These are phyloP conservation scores for Diaporthe caulivora DNA, from an alignment of 2,329 filamentous ascomycete genomes.

Conservation along the genomic window DNA sequence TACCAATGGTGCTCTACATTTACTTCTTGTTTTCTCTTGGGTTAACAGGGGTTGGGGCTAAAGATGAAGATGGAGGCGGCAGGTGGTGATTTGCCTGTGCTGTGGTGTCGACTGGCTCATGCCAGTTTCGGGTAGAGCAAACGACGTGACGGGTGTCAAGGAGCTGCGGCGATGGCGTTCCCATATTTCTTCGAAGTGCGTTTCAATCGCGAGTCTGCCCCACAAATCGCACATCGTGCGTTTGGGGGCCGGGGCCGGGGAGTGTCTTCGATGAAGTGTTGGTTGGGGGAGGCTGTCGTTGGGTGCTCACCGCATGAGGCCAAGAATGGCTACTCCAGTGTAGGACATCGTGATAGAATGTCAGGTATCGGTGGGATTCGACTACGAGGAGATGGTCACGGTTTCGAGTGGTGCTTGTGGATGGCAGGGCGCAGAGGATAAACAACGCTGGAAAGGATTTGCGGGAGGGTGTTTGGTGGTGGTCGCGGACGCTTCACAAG, in stretches of 20 bases:
- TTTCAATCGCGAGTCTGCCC: neutral
- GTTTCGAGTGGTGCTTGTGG: neutral
- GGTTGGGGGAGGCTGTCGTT: too few relatives aligned
- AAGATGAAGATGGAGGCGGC: neutral
- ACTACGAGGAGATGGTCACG: neutral
- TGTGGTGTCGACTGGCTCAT: neutral
- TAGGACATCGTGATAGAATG: slow-evolving; percentile 5
- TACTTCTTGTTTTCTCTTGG: too few relatives aligned
- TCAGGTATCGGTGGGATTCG: too few relatives aligned
- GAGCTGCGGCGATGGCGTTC: neutral
- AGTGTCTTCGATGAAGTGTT: neutral
- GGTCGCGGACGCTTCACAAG: too few relatives aligned
- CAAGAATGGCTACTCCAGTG: slow-evolving; percentile 12
- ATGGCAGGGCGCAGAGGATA: neutral
- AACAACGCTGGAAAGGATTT: too few relatives aligned
- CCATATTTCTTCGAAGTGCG: neutral
- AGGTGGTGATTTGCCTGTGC: neutral
- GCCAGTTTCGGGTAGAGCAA: too few relatives aligned
- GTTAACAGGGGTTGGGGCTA: neutral
- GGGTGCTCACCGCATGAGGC: slow-evolving; percentile 28
- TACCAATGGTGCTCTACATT: neutral
- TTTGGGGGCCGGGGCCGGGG: neutral
- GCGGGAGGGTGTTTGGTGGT: too few relatives aligned
- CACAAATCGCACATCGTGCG: neutral
- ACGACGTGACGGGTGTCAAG: neutral